Conservation (phyloP, 441 rosid genomes). For the Erysimum pusillum region DNA sequence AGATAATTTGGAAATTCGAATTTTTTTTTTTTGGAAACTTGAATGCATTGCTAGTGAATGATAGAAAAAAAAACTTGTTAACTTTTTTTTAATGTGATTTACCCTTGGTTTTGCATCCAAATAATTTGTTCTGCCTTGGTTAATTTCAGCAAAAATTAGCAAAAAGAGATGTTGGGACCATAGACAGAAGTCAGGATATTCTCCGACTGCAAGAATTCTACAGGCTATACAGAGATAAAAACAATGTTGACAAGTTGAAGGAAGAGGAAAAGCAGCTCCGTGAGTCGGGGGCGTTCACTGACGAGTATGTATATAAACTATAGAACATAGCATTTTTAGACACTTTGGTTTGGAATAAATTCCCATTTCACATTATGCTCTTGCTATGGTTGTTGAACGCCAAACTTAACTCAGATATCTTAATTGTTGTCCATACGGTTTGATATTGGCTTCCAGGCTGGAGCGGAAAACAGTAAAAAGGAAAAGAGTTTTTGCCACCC, state of each 20-base stretch:
- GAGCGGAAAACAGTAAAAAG: constrained; percentile 86
- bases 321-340: too few relatives aligned
- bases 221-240: constrained; percentile 78
- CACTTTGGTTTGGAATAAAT: neutral
- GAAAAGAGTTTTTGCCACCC: constrained; percentile 85
- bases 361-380: neutral
- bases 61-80: neutral
- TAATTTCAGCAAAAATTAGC: constrained; percentile 92
- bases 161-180: constrained; percentile 82
- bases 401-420: constrained; percentile 26
- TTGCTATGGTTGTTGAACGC: constrained; percentile 9
- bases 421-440: constrained; percentile 7
- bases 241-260: constrained; percentile 76
- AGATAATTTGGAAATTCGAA: constrained; percentile 6
- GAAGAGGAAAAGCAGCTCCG: constrained; percentile 87
- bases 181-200: constrained; percentile 91
- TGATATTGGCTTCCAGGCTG: constrained; percentile 63
- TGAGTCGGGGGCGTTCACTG: constrained; percentile 76
- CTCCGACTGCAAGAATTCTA: constrained; percentile 86
- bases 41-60: constrained; percentile 20
- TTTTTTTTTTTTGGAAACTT: neutral
- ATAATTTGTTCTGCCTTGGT: constrained; percentile 36
- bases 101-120: constrained; percentile 3
- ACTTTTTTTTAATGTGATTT: neutral
- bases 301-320: constrained; percentile 68